Evolutionary conservation across 495 filamentous ascomycete species (phyloP).

Genomic region (Articulospora tetracladia): DNA sequence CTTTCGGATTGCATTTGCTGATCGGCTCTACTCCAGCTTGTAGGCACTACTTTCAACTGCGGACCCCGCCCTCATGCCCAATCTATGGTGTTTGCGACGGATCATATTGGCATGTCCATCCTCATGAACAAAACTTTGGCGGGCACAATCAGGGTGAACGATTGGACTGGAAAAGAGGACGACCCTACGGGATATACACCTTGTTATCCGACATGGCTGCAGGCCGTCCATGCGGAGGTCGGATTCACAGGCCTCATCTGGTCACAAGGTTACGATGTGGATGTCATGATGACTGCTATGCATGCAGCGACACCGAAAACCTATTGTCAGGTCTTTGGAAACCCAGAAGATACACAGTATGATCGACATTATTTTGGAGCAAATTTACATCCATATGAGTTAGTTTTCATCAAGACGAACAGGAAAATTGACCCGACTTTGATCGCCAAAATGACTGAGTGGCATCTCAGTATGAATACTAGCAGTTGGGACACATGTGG

Average conservation of each 20-base stretch:
- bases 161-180: too few relatives aligned
- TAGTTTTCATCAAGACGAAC: slow-evolving; percentile 2
- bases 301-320: not conserved
- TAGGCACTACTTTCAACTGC: slow-evolving; percentile 2
- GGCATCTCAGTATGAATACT: not conserved
- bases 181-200: not conserved
- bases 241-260: not conserved
- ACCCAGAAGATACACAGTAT: not conserved
- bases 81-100: slow-evolving; percentile 7
- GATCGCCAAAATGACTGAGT: not conserved
- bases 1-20: not conserved
- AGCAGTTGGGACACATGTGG: not conserved
- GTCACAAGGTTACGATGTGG: not conserved
- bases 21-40: not conserved
- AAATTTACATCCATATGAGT: slow-evolving; percentile 1
- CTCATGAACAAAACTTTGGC: not conserved
- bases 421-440: not conserved
- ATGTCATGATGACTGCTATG: not conserved
- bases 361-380: not conserved
- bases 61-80: not conserved
- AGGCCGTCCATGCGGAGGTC: not conserved
- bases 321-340: not conserved
- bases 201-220: not conserved
- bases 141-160: too few relatives aligned
- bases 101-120: slow-evolving; percentile 1